Evolutionary conservation across 2,329 filamentous ascomycete species (phyloP).

Genomic region (Neonectria sp.): DNA sequence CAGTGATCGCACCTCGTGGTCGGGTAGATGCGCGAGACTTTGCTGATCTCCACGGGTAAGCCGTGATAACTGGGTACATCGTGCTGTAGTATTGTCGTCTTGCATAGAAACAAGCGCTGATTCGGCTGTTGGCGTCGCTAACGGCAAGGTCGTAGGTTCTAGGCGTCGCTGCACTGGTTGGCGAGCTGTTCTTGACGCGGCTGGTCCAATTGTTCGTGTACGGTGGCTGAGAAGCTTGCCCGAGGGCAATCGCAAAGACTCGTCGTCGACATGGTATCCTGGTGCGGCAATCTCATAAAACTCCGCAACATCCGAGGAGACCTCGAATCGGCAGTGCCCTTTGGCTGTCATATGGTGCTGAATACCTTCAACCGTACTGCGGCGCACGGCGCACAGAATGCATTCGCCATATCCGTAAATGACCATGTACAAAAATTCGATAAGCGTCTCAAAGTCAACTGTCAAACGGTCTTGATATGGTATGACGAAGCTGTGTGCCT

Average conservation of each 20-base stretch:
- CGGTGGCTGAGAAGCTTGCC: conserved; percentile 41
- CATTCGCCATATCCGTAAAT: conserved; percentile 66
- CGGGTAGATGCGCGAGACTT: background rate
- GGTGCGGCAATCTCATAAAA: conserved; percentile 54
- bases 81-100: background rate
- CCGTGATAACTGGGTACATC: background rate
- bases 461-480: conserved; percentile 55
- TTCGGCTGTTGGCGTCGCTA: background rate
- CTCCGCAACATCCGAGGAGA: conserved; percentile 56
- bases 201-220: background rate
- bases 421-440: conserved; percentile 64
- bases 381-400: conserved; percentile 63
- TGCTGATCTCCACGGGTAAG: background rate
- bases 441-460: conserved; percentile 63
- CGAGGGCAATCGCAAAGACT: conserved; percentile 32
- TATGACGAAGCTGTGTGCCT: conserved; percentile 62
- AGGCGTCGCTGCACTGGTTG: background rate
- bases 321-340: conserved; percentile 62
- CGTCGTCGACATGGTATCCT: background rate
- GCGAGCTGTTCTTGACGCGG: background rate
- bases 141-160: background rate
- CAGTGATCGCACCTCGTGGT: conserved; percentile 1
- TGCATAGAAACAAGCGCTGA: background rate
- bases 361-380: conserved; percentile 59
- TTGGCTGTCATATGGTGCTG: conserved; percentile 67